Base-by-base conservation (phyloP, 2,329 filamentous ascomycete genomes). In the Colletotrichum paranaense region DNA sequence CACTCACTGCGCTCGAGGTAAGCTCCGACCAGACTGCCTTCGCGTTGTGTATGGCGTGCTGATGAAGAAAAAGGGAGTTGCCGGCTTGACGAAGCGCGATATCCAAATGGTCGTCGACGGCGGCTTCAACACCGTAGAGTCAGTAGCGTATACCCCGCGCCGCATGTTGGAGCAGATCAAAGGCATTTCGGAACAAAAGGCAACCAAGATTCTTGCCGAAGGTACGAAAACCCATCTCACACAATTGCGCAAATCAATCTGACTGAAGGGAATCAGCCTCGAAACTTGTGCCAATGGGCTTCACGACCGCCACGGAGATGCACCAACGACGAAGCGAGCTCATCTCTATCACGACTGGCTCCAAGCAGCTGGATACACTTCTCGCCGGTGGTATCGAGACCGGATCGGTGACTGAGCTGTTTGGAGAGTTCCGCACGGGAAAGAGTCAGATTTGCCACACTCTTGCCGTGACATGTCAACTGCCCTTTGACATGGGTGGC, bases 391-490 rank as follows among this genome's bases (percentile, higher is more conserved):
- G 97, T 72, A 90, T 99, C 63, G 97, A 99, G 84, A 99, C 97
- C 0, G 97, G 97, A 57, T 98, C 95, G 9, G 97, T 99, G 67
- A 99, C 97, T 0, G 97, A 99, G 84, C 92, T 99, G 4, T 99
- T 99, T 80, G 97, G 97, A 80, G 97, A 99, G 83, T 99, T 99
- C 81, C 90, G 97, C 78, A 99, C 97, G 0, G 97, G 97, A 82
- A 99, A 99, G 86, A 98, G 95, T 86, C 97, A 99, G 83, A 96
- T 99, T 71, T 99, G 97, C 79, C 97, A 99, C 82, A 99, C 97
- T 0, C 88, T 99, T n/a, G 97, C 97, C 0, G 97, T 99, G 35
- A 99, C 97, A 59, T 99, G 97, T 81, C 97, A 99, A 83, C 84
- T 99, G 56, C 97, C 97, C 1, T 98, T 99, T 81, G 97, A 99